Percentiles rank a stretch among this genome's conserved stretches.
Evolutionary conservation across 2,329 filamentous ascomycete genomes (phyloP).

Genomic region (Sporothrix inflata): DNA sequence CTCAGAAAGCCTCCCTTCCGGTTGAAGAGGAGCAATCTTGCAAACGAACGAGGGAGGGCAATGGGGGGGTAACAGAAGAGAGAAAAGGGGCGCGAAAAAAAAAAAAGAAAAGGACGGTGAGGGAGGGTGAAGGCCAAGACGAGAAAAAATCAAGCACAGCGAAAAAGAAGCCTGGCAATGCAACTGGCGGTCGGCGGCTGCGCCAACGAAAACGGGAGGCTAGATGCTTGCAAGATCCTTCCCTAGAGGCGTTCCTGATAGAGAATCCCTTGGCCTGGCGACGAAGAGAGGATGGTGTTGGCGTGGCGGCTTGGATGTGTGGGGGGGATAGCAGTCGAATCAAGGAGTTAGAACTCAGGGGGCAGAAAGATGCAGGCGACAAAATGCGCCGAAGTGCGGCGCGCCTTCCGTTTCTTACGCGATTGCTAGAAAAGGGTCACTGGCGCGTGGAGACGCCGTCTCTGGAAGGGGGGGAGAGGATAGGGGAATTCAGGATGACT

Average conservation of each 20-base stretch:
- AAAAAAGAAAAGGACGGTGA: conserved; percentile 10
- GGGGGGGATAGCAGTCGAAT: neutral
- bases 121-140: neutral
- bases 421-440: neutral
- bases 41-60: neutral
- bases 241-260: neutral
- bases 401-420: conserved; percentile 12
- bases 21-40: neutral
- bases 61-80: neutral
- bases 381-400: conserved; percentile 8
- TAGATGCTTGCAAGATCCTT: neutral
- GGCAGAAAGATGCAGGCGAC: neutral
- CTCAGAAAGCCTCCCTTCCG: conserved; percentile 4
- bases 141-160: neutral
- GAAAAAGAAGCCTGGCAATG: neutral
- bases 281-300: neutral
- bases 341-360: conserved; percentile 1
- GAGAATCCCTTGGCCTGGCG: neutral
- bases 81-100: neutral
- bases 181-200: neutral
- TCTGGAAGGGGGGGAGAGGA: neutral
- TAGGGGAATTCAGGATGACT: neutral
- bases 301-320: neutral
- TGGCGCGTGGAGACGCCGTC: neutral
- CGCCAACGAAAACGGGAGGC: conserved; percentile 14